A percentile compares a stretch with the other conserved stretches of the same genome.
phyloP scores from a whole-genome alignment of 2,329 filamentous ascomycete genomes.

The Akanthomyces uredinophilus region DNA sequence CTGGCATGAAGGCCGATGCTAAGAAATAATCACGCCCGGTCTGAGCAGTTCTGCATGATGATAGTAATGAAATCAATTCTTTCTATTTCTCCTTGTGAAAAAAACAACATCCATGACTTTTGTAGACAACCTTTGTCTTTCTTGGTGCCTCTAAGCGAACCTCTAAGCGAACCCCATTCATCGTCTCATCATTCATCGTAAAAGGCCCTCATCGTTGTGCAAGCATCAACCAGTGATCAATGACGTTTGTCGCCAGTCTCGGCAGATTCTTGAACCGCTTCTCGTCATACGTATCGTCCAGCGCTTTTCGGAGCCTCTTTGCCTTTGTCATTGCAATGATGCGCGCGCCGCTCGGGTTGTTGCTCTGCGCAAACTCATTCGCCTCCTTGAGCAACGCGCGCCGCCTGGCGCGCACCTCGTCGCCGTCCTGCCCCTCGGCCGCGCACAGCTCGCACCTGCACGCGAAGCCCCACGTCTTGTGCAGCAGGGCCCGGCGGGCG shows the following conservation, averaged over 20 bases:
- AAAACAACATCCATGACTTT: background rate
- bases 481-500: slow-evolving; percentile 18
- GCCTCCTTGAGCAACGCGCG: slow-evolving; percentile 20
- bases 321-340: slow-evolving; percentile 21
- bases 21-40: too few species aligned
- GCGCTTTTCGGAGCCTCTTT: slow-evolving; percentile 20
- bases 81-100: too few species aligned
- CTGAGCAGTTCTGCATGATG: too few species aligned
- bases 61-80: background rate
- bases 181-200: background rate
- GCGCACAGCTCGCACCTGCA: slow-evolving; percentile 33
- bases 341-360: slow-evolving; percentile 15
- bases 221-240: slow-evolving; percentile 27
- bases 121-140: background rate
- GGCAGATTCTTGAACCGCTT: slow-evolving; percentile 24
- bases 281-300: slow-evolving; percentile 26
- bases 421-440: slow-evolving; percentile 24
- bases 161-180: too few species aligned
- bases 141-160: background rate
- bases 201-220: slow-evolving; percentile 9
- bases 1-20: slow-evolving; percentile 63
- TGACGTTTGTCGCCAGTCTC: slow-evolving; percentile 17
- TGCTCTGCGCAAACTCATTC: slow-evolving; percentile 18
- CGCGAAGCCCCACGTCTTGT: slow-evolving; percentile 33
- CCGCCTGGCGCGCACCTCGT: slow-evolving; percentile 18